These are phyloP conservation scores for Clonostachys rosea DNA, from an alignment of 2,329 filamentous ascomycete species.

Conservation along the genomic window DNA sequence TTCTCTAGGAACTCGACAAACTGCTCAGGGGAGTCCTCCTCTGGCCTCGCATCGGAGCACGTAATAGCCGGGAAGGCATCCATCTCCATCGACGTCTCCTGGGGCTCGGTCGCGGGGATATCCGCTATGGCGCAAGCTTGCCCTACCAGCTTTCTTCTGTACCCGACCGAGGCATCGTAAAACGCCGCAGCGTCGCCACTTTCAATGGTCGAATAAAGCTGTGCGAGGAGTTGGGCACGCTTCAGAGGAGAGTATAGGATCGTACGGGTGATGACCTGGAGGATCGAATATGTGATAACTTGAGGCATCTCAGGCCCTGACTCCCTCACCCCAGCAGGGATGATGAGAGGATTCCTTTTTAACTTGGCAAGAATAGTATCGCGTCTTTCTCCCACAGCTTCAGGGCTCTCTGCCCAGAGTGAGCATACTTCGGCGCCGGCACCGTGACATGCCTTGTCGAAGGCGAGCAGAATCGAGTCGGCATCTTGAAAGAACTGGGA, in stretches of 20 bases:
- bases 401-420: constrained; percentile 29
- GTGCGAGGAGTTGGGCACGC: constrained; percentile 27
- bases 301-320: constrained; percentile 34
- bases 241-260: constrained; percentile 38
- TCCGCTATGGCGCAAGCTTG: constrained; percentile 14
- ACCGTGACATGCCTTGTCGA: constrained; percentile 47
- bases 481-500: constrained; percentile 46
- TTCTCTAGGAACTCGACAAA: constrained; percentile 24
- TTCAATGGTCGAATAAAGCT: constrained; percentile 35
- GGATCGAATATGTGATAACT: constrained; percentile 43
- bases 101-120: constrained; percentile 16
- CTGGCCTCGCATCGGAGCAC: constrained; percentile 33
- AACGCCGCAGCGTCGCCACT: constrained; percentile 36
- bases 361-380: constrained; percentile 31
- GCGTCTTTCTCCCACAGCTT: constrained; percentile 31
- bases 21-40: constrained; percentile 21
- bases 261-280: constrained; percentile 35
- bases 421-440: constrained; percentile 43
- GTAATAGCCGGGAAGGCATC: constrained; percentile 40
- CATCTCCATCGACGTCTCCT: constrained; percentile 14
- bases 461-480: constrained; percentile 46
- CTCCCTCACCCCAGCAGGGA: constrained; percentile 18
- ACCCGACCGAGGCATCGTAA: constrained; percentile 21
- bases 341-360: constrained; percentile 34
- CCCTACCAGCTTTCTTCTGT: constrained; percentile 3